Percentiles rank a stretch among this genome's conserved stretches.
Conservation (phyloP, 345 rosid genomes). For the Boechera stricta region DNA sequence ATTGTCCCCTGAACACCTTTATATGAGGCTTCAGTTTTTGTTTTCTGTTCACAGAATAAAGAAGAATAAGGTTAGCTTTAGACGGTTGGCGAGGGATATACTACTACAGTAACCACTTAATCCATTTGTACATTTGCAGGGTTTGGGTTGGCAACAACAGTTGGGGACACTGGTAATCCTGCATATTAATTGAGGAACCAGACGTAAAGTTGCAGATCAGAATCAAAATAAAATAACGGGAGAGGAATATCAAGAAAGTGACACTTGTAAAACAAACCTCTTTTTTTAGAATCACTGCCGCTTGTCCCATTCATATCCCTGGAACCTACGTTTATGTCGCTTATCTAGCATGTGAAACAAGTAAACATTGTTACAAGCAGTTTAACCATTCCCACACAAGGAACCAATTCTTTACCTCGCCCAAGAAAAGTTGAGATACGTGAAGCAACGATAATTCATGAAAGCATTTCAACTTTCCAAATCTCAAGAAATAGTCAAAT, state of each 20-base stretch:
- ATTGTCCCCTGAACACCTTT: slow-evolving; percentile 32
- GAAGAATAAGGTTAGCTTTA: slow-evolving; percentile 22
- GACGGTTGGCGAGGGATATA: not conserved
- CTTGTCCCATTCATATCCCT: slow-evolving; percentile 35
- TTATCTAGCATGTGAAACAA: slow-evolving; percentile 41
- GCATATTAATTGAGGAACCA: slow-evolving; percentile 30
- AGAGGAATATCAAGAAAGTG: slow-evolving; percentile 15
- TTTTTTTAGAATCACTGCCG: slow-evolving; percentile 18
- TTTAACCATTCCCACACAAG: not conserved
- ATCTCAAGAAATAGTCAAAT: slow-evolving; percentile 4
- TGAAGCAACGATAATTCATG: slow-evolving; percentile 10
- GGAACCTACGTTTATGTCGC: slow-evolving; percentile 32
- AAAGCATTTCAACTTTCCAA: slow-evolving; percentile 12
- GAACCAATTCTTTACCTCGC: slow-evolving; percentile 7
- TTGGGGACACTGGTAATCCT: slow-evolving; percentile 42
- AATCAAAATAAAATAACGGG: not conserved
- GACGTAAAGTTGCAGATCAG: slow-evolving; percentile 8
- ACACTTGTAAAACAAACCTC: slow-evolving; percentile 34
- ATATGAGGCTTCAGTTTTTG: slow-evolving; percentile 30
- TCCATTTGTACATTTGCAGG: slow-evolving; percentile 39
- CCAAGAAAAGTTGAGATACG: slow-evolving; percentile 7
- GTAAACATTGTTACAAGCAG: slow-evolving; percentile 1
- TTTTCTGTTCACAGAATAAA: slow-evolving; percentile 51
- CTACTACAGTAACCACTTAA: slow-evolving; percentile 28
- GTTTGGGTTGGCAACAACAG: slow-evolving; percentile 39